phyloP scores from a whole-genome alignment of 257 asterid genomes.

The Nemophila menziesii region DNA sequence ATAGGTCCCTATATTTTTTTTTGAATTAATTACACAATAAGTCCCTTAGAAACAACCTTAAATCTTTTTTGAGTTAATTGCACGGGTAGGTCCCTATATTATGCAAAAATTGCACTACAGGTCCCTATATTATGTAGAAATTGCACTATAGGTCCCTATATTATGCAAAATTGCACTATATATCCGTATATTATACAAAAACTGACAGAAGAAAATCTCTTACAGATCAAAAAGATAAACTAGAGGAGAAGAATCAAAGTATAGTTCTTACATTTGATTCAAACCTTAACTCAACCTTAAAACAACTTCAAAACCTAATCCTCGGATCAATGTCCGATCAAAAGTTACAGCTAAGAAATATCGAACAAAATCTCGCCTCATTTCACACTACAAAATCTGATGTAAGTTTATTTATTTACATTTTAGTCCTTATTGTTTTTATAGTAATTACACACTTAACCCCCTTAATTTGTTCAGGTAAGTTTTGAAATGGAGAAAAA shows the following conservation, averaged over 20 bases:
- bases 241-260: conserved; percentile 53
- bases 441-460: conserved; percentile 14
- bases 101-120: too few species aligned
- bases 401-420: conserved; percentile 27
- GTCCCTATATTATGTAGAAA: too few species aligned
- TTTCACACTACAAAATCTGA: conserved; percentile 53
- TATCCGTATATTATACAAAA: too few species aligned
- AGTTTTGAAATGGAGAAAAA: conserved; percentile 52
- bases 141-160: too few species aligned
- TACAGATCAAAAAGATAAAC: conserved; percentile 62
- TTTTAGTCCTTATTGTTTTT: conserved; percentile 4
- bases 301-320: conserved; percentile 48
- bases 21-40: too few species aligned
- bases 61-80: too few species aligned
- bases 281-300: conserved; percentile 48
- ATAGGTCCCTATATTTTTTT: too few species aligned
- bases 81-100: too few species aligned
- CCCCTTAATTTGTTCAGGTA: conserved; percentile 25
- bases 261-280: conserved; percentile 47
- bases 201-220: too few species aligned
- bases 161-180: too few species aligned
- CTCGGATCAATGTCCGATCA: conserved; percentile 52
- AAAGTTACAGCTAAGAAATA: conserved; percentile 47
- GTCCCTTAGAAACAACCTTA: too few species aligned
- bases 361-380: conserved; percentile 32